These are phyloP conservation scores for Epicoccum sorghinum DNA, from an alignment of 2,329 filamentous ascomycete species.

Conservation along the genomic window DNA sequence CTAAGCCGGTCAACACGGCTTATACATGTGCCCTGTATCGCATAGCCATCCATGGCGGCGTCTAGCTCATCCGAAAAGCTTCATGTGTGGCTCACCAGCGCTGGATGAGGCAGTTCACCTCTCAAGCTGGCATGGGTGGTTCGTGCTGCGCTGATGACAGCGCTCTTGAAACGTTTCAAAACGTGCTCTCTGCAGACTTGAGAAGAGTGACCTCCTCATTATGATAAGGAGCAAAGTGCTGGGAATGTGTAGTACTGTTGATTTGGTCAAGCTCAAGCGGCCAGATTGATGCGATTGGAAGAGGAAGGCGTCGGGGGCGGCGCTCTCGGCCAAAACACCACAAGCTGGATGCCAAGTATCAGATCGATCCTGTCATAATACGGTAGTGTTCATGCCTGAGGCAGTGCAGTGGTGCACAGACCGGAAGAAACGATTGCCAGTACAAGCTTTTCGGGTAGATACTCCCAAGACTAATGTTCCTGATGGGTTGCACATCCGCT, in stretches of 20 bases:
- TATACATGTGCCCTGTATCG: slow-evolving; percentile 23
- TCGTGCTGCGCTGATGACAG: slow-evolving; percentile 13
- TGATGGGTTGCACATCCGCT: slow-evolving; percentile 33
- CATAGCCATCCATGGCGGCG: slow-evolving; percentile 40
- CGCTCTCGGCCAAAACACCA: slow-evolving; percentile 28
- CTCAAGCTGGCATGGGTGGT: slow-evolving; percentile 22
- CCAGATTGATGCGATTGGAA: not conserved
- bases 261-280: not conserved
- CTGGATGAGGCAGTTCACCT: slow-evolving; percentile 25
- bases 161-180: slow-evolving; percentile 26
- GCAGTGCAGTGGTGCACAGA: slow-evolving; percentile 21
- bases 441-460: slow-evolving; percentile 23
- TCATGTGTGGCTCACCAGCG: slow-evolving; percentile 28
- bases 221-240: not conserved
- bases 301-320: slow-evolving; percentile 9
- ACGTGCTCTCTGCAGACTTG: slow-evolving; percentile 8
- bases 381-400: slow-evolving; percentile 26
- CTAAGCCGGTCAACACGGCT: slow-evolving; percentile 34
- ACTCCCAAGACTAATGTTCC: slow-evolving; percentile 19
- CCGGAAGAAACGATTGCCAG: slow-evolving; percentile 26
- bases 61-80: slow-evolving; percentile 32
- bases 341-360: slow-evolving; percentile 27
- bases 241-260: not conserved
- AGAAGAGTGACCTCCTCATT: not conserved
- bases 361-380: slow-evolving; percentile 27